Base-by-base conservation (phyloP, 495 filamentous ascomycete genomes). In the Annulohypoxylon maeteangense region DNA sequence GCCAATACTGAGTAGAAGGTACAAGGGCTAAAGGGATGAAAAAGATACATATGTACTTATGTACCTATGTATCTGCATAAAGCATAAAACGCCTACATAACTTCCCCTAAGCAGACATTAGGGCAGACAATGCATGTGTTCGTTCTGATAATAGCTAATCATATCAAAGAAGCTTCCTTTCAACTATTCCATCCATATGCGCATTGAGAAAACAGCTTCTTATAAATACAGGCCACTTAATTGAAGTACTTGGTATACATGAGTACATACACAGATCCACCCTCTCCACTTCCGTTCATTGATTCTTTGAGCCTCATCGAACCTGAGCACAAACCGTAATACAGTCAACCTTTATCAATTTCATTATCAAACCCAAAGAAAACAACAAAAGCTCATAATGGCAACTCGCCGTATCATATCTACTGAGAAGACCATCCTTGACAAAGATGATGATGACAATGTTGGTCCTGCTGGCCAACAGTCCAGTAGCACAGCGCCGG, bases 391-490 rank as follows among this genome's bases (percentile, higher is more conserved):
- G 29, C 5, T 32, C 44, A 84, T 40, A 45, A 91, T 91, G 89
- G 80, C 89, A 16, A 86, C 87, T 31, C 82, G 87, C 76, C 79
- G 88, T 63, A 88, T 85, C 71, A 76, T 85, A 65, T 82, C 84
- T 18, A 79, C 80, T 7, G 87, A 88, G 72, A 87, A 86, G 75
- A 81, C 79, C 62, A 68, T 83, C 53, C 80, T 86, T 38, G 84
- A 87, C 61, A 84, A 86, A 71, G 85, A 87, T 74, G 86, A 87
- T 72, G 75, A 73, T 47, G 78, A 76, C 65, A 80, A 74, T 70
- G 62, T 81, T 1, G 71, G 72, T 25, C 62, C 76, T n/a, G 56
- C 62, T 7, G 78, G 82, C 64, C 84, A 83, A 55, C 54, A 72
- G 54, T 63, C 65, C 12, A 73, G 84, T 42, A 81, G 80, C 77